A percentile compares a stretch with the other conserved stretches of the same genome.
Evolutionary conservation across 2,329 filamentous ascomycete species (phyloP).

Genomic region (Fusarium beomiforme): DNA sequence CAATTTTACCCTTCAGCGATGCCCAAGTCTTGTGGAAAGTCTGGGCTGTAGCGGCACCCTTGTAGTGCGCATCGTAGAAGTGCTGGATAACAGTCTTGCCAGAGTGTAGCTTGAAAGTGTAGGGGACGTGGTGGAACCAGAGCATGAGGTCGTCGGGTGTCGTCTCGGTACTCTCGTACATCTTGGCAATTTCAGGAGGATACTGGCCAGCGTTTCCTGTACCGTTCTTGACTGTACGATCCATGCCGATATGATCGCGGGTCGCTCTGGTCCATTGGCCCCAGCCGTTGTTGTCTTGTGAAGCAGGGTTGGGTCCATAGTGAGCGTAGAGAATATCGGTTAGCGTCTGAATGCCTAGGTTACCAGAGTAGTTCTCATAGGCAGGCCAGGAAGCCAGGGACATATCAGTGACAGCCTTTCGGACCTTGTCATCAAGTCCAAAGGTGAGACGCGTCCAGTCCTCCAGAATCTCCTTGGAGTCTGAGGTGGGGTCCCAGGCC

Average conservation of each 20-base stretch:
- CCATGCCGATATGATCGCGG: conserved; percentile 70
- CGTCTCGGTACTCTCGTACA: conserved; percentile 68
- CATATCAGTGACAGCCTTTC: conserved; percentile 68
- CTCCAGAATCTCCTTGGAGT: conserved; percentile 58
- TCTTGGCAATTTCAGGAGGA: conserved; percentile 64
- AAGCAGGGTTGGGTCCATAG: conserved; percentile 71
- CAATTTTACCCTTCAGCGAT: conserved; percentile 64
- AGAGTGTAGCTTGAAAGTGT: conserved; percentile 68
- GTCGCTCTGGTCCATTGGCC: conserved; percentile 77
- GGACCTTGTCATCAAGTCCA: conserved; percentile 61
- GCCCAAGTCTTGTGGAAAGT: conserved; percentile 66
- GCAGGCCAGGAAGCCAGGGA: conserved; percentile 76
- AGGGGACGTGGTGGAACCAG: conserved; percentile 80
- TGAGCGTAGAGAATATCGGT: conserved; percentile 73
- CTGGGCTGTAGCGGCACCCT: conserved; percentile 68
- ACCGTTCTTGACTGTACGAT: conserved; percentile 74
- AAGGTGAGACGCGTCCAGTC: conserved; percentile 78
- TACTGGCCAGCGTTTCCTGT: conserved; percentile 75
- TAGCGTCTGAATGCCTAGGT: conserved; percentile 75
- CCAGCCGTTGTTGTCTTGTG: conserved; percentile 74
- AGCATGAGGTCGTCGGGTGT: conserved; percentile 75
- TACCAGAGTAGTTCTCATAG: conserved; percentile 77
- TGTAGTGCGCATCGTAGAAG: conserved; percentile 72
- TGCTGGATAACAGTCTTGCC: conserved; percentile 75
- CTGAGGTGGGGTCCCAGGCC: conserved; percentile 69